phyloP scores from a whole-genome alignment of 2,329 filamentous ascomycete genomes.

The Colletotrichum brevisporum region DNA sequence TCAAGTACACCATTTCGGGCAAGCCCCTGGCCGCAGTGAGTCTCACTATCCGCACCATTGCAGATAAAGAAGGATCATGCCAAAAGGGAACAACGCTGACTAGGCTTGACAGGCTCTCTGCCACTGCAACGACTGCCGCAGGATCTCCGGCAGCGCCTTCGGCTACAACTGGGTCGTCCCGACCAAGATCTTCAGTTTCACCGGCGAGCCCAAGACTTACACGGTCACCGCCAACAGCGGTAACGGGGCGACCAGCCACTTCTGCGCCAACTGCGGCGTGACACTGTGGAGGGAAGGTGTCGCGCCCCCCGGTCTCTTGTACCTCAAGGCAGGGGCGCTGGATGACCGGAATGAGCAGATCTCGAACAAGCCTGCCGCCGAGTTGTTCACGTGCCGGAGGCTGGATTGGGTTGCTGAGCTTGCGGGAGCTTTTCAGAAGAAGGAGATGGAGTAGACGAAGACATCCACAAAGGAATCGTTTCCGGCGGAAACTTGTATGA shows the following conservation, averaged over 20 bases:
- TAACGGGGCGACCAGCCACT: constrained; percentile 25
- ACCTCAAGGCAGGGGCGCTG: constrained; percentile 26
- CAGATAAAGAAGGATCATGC: too few relatives aligned
- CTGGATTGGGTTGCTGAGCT: constrained; percentile 11
- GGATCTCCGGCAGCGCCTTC: constrained; percentile 26
- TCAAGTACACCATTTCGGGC: constrained; percentile 18
- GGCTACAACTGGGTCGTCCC: constrained; percentile 23
- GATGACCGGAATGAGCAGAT: not conserved
- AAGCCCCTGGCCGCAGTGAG: constrained; percentile 19
- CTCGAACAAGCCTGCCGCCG: not conserved
- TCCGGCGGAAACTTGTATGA: too few relatives aligned
- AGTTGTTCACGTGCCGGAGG: constrained; percentile 22
- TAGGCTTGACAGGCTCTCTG: constrained; percentile 10
- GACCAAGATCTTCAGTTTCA: not conserved
- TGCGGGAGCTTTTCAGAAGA: constrained; percentile 15
- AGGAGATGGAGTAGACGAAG: constrained; percentile 13
- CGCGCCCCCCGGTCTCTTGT: constrained; percentile 1
- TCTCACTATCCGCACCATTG: not conserved
- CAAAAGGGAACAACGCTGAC: not conserved
- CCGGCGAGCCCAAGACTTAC: constrained; percentile 2
- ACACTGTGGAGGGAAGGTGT: constrained; percentile 24
- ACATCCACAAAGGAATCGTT: not conserved
- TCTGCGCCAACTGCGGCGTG: constrained; percentile 18
- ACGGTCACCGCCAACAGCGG: constrained; percentile 14
- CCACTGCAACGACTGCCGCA: constrained; percentile 34